phyloP scores from a whole-genome alignment of 495 filamentous ascomycete genomes.

The Poronia punctata region DNA sequence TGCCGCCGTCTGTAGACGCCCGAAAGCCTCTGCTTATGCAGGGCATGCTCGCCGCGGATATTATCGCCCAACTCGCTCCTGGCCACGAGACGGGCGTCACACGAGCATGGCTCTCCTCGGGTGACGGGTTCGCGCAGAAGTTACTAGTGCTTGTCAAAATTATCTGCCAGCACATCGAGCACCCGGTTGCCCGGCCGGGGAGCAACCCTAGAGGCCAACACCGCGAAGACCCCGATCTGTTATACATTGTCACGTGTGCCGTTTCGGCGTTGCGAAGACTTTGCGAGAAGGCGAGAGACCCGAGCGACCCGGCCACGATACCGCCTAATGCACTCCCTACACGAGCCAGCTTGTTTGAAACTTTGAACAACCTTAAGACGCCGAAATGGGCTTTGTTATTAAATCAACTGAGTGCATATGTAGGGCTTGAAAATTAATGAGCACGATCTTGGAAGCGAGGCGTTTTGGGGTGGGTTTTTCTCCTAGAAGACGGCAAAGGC shows the following conservation, averaged over 20 bases:
- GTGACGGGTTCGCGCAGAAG: conserved; percentile 77
- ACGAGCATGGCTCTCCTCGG: conserved; percentile 74
- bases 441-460: conserved; percentile 13
- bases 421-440: conserved; percentile 48
- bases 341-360: conserved; percentile 63
- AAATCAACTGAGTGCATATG: conserved; percentile 66
- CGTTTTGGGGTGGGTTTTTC: conserved; percentile 10
- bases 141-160: conserved; percentile 64
- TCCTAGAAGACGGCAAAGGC: conserved; percentile 5
- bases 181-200: conserved; percentile 26
- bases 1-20: conserved; percentile 61
- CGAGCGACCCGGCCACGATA: conserved; percentile 45
- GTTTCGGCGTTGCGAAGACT: conserved; percentile 62
- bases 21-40: conserved; percentile 86
- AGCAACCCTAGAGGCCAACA: conserved; percentile 24
- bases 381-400: conserved; percentile 52
- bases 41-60: conserved; percentile 84
- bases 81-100: conserved; percentile 63
- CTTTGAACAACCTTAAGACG: conserved; percentile 50
- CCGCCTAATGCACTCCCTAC: conserved; percentile 61
- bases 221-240: conserved; percentile 39
- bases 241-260: conserved; percentile 62
- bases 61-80: conserved; percentile 70
- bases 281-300: conserved; percentile 63
- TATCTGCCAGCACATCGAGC: conserved; percentile 54